Percentiles rank a stretch among this genome's conserved stretches.
These are phyloP conservation scores for Aspergillus fumigatiaffinis DNA, from an alignment of 2,329 filamentous ascomycete species.

Conservation along the genomic window DNA sequence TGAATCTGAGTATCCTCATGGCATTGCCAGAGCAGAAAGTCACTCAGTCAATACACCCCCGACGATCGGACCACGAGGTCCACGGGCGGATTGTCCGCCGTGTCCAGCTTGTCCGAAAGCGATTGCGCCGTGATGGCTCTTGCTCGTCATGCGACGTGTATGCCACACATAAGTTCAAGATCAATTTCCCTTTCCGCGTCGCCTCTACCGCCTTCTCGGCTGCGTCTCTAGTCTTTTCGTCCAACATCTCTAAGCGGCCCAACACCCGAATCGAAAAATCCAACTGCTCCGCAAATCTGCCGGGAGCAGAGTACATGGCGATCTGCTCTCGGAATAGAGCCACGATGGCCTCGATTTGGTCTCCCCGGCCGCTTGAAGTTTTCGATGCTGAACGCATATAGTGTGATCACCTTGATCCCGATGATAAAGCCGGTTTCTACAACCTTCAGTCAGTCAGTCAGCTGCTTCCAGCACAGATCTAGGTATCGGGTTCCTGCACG, in stretches of 20 bases:
- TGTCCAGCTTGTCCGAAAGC: background rate
- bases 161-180: background rate
- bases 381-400: slow-evolving; percentile 13
- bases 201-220: too few species aligned
- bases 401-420: slow-evolving; percentile 5
- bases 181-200: background rate
- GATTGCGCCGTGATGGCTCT: background rate
- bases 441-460: background rate
- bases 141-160: background rate
- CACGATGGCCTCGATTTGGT: slow-evolving; percentile 3
- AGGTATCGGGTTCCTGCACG: too few species aligned
- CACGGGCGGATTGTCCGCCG: slow-evolving; percentile 3
- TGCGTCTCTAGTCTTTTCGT: too few species aligned
- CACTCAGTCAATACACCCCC: slow-evolving; percentile 10
- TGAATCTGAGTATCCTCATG: background rate
- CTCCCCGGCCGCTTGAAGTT: slow-evolving; percentile 11
- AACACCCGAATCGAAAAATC: background rate
- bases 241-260: too few species aligned
- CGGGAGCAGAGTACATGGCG: background rate
- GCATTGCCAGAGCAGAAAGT: slow-evolving; percentile 11
- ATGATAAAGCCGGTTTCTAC: background rate
- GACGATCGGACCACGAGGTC: slow-evolving; percentile 12
- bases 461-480: background rate
- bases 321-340: background rate
- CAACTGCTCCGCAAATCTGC: background rate